Evolutionary conservation across 495 filamentous ascomycete species (phyloP).

Genomic region (Xylaria flabelliformis): DNA sequence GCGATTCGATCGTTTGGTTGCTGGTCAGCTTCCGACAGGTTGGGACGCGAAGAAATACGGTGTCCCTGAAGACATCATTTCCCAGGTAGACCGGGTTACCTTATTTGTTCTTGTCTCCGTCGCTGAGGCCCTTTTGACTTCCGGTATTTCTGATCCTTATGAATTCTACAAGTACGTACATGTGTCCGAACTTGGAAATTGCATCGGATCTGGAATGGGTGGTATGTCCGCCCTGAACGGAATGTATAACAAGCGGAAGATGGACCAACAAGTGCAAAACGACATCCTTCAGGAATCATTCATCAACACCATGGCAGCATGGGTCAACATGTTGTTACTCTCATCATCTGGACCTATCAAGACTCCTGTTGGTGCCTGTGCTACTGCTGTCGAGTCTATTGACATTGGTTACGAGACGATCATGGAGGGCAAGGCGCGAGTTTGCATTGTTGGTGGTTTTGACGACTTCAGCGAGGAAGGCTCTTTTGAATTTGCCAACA

Average conservation of each 20-base stretch:
- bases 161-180: conserved; percentile 99
- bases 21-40: conserved; percentile 93
- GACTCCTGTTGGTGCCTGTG: conserved; percentile 96
- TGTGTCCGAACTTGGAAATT: conserved; percentile 97
- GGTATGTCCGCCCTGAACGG: conserved; percentile 89
- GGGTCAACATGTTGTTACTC: conserved; percentile 98
- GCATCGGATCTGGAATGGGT: conserved; percentile 96
- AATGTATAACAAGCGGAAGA: conserved; percentile 98
- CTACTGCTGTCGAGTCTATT: conserved; percentile 94
- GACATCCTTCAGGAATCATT: conserved; percentile 99
- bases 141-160: conserved; percentile 99
- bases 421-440: conserved; percentile 92
- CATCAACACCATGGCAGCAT: conserved; percentile 99
- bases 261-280: conserved; percentile 98
- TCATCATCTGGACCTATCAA: conserved; percentile 99
- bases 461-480: conserved; percentile 99
- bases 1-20: conserved; percentile 94
- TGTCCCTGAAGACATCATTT: conserved; percentile 96
- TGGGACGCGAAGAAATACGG: conserved; percentile 96
- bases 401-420: conserved; percentile 99
- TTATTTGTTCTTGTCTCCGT: conserved; percentile 93
- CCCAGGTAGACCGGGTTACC: conserved; percentile 95
- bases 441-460: conserved; percentile 98
- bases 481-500: conserved; percentile 99
- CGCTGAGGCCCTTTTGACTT: conserved; percentile 84